phyloP scores from a whole-genome alignment of 768 basidiomycete genomes.

The Calocera viscosa region DNA sequence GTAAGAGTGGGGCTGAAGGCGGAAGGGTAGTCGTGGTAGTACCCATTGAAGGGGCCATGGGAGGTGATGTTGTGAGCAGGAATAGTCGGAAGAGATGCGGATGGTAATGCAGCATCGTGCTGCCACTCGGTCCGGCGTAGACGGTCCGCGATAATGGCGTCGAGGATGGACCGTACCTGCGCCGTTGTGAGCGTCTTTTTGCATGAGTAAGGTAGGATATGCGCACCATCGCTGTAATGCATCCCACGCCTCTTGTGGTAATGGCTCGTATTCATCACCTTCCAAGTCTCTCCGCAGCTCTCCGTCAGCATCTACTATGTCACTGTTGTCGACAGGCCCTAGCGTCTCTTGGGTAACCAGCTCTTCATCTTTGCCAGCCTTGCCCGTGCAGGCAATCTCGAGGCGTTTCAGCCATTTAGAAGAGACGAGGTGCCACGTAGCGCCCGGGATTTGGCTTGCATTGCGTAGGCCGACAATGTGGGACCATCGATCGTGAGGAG shows the following conservation, averaged over 20 bases:
- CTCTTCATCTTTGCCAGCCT: slow-evolving; percentile 44
- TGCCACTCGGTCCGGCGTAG: not conserved
- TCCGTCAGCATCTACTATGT: slow-evolving; percentile 45
- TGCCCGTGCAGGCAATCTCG: slow-evolving; percentile 55
- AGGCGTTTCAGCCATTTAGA: slow-evolving; percentile 63
- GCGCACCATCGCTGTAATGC: slow-evolving; percentile 57
- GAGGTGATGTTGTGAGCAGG: slow-evolving; percentile 42
- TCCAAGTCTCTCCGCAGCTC: slow-evolving; percentile 46
- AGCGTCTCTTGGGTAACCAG: slow-evolving; percentile 25
- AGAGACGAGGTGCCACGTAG: slow-evolving; percentile 64
- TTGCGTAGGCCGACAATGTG: not conserved
- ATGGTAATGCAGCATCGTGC: slow-evolving; percentile 1
- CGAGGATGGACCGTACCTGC: not conserved
- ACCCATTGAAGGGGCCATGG: not conserved
- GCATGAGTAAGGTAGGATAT: not conserved
- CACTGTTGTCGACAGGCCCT: slow-evolving; percentile 63
- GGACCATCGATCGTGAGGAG: not conserved
- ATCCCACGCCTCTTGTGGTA: slow-evolving; percentile 62
- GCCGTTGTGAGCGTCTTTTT: not conserved
- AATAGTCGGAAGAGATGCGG: slow-evolving; percentile 9
- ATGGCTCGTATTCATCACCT: slow-evolving; percentile 49
- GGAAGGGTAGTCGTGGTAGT: not conserved
- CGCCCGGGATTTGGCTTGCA: not conserved
- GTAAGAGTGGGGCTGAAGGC: not conserved
- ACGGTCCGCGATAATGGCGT: not conserved